Evolutionary conservation across 2,329 filamentous ascomycete species (phyloP).

Genomic region (Purpureocillium takamizusanense): DNA sequence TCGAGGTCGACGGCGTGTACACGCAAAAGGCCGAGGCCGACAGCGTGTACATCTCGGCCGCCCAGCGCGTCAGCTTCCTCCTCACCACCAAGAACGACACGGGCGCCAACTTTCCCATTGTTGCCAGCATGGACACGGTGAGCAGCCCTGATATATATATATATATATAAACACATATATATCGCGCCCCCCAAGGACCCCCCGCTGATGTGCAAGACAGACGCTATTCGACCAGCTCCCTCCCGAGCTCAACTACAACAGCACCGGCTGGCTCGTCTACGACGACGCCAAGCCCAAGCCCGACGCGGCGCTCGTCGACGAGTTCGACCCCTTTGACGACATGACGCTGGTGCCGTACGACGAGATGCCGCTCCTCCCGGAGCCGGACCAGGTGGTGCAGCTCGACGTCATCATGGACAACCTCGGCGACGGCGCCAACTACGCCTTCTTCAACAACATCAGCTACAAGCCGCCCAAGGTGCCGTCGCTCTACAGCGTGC

Average conservation of each 20-base stretch:
- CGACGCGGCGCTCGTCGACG: slow-evolving; percentile 44
- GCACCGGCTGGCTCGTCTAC: slow-evolving; percentile 57
- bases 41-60: slow-evolving; percentile 57
- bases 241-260: slow-evolving; percentile 56
- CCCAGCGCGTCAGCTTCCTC: slow-evolving; percentile 57
- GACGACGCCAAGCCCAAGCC: slow-evolving; percentile 36
- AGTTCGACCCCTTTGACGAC: slow-evolving; percentile 65
- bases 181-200: too few relatives aligned
- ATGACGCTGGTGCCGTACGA: slow-evolving; percentile 62
- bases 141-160: slow-evolving; percentile 7
- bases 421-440: slow-evolving; percentile 50
- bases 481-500: slow-evolving; percentile 68
- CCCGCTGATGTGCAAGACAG: slow-evolving; percentile 19
- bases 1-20: slow-evolving; percentile 68
- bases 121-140: slow-evolving; percentile 61
- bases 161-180: not conserved
- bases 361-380: slow-evolving; percentile 46
- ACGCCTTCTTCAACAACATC: slow-evolving; percentile 66
- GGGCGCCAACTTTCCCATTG: slow-evolving; percentile 55
- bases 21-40: slow-evolving; percentile 49
- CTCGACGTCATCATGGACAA: slow-evolving; percentile 57
- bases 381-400: slow-evolving; percentile 54
- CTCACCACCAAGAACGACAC: slow-evolving; percentile 56
- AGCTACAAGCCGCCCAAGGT: slow-evolving; percentile 70
- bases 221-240: slow-evolving; percentile 62